Evolutionary conservation across 164 flowering plant genomes (phyloP).

Genomic region (Nelumbo lutea): DNA sequence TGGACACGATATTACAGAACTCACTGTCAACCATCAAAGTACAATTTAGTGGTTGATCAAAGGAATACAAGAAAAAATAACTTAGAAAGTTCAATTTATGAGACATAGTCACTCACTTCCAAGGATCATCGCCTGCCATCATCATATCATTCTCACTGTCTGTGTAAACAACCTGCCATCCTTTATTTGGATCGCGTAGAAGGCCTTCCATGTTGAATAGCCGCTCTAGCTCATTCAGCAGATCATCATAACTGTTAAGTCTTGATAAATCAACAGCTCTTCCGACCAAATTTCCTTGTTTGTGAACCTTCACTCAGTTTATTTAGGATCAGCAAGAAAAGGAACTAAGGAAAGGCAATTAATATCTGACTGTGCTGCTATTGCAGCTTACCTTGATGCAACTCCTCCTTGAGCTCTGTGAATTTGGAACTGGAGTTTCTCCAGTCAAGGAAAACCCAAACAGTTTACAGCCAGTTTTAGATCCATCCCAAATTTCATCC

Average conservation of each 20-base stretch:
- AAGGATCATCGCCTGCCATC: slow-evolving; percentile 93
- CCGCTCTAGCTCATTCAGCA: slow-evolving; percentile 63
- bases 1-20: slow-evolving; percentile 64
- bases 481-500: slow-evolving; percentile 26
- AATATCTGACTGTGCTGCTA: not conserved
- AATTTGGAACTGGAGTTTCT: slow-evolving; percentile 35
- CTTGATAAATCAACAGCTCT: slow-evolving; percentile 85
- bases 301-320: slow-evolving; percentile 68
- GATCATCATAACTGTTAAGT: slow-evolving; percentile 58
- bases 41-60: not conserved
- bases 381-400: slow-evolving; percentile 69
- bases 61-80: not conserved
- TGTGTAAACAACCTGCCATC: slow-evolving; percentile 85
- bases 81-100: not conserved
- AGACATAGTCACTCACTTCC: slow-evolving; percentile 63
- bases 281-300: slow-evolving; percentile 88
- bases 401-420: slow-evolving; percentile 56
- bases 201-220: slow-evolving; percentile 90
- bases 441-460: slow-evolving; percentile 71
- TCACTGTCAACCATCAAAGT: slow-evolving; percentile 44
- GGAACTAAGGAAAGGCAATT: slow-evolving; percentile 6
- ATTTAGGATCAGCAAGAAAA: slow-evolving; percentile 14
- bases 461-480: slow-evolving; percentile 44
- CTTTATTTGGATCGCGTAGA: slow-evolving; percentile 54
- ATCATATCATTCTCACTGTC: slow-evolving; percentile 83